Evolutionary conservation across 129 eudicot species (phyloP).

Genomic region (Logfia minima): DNA sequence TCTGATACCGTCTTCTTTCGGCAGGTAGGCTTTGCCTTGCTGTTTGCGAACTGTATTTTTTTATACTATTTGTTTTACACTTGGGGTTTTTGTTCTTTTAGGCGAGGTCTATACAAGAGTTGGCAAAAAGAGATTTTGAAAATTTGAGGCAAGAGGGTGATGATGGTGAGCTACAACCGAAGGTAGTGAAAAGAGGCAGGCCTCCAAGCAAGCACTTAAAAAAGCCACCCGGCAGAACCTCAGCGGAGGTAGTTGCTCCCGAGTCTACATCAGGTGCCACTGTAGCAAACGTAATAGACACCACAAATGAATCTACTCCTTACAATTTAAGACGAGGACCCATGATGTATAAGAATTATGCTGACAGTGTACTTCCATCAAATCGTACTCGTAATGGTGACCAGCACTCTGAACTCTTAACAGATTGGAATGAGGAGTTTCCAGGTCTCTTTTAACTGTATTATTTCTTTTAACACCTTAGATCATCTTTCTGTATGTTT

Average conservation of each 20-base stretch:
- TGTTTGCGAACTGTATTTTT: not conserved
- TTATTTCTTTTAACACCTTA: not conserved
- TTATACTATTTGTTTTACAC: not conserved
- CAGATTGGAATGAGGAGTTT: slow-evolving; percentile 84
- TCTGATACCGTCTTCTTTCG: slow-evolving; percentile 71
- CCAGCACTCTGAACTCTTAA: slow-evolving; percentile 53
- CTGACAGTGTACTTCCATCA: slow-evolving; percentile 49
- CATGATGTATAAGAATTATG: slow-evolving; percentile 40
- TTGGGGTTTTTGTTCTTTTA: slow-evolving; percentile 13
- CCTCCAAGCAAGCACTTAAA: slow-evolving; percentile 76
- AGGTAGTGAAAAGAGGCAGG: slow-evolving; percentile 78
- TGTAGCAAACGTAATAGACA: slow-evolving; percentile 43
- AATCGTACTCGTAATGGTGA: slow-evolving; percentile 59
- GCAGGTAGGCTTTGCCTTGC: slow-evolving; percentile 50
- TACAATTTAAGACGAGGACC: slow-evolving; percentile 70
- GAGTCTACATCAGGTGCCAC: slow-evolving; percentile 71
- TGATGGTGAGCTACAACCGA: slow-evolving; percentile 77
- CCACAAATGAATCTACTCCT: slow-evolving; percentile 54
- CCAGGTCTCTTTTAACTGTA: slow-evolving; percentile 52
- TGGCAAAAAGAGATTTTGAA: slow-evolving; percentile 83
- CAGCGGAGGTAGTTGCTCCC: slow-evolving; percentile 50
- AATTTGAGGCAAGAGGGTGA: slow-evolving; percentile 81
- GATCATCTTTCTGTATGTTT: slow-evolving; percentile 4
- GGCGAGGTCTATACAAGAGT: slow-evolving; percentile 90
- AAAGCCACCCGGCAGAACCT: slow-evolving; percentile 59